Evolutionary conservation across 2,329 filamentous ascomycete genomes (phyloP).

Genomic region (Colletotrichum sansevieriae): DNA sequence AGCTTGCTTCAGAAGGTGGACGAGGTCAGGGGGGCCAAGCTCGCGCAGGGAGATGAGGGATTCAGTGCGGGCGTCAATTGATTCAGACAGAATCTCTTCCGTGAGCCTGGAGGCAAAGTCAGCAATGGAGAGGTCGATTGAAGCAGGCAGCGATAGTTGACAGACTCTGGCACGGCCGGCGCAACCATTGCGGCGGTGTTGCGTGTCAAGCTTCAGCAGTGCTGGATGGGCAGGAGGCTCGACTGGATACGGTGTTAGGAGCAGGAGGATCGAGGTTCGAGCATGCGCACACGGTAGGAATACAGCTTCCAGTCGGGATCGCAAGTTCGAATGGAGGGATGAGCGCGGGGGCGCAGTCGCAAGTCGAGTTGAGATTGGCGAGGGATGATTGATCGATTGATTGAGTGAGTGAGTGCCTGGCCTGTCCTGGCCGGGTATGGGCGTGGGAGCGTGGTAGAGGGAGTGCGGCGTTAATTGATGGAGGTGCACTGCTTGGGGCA

Average conservation of each 20-base stretch:
- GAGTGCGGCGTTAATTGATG: conserved; percentile 24
- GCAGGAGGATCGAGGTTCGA: background rate
- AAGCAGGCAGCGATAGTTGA: conserved; percentile 41
- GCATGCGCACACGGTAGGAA: conserved; percentile 23
- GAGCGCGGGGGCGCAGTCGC: conserved; percentile 19
- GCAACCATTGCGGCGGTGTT: conserved; percentile 70
- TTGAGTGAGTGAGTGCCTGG: conserved; percentile 1
- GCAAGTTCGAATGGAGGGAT: conserved; percentile 28
- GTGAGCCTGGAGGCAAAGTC: conserved; percentile 75
- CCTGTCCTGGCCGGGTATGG: conserved; percentile 15
- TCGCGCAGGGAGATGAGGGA: conserved; percentile 87
- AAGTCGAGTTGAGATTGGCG: conserved; percentile 30
- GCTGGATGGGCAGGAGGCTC: conserved; percentile 12
- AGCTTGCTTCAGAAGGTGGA: conserved; percentile 88
- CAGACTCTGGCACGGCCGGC: conserved; percentile 82
- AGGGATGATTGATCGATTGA: conserved; percentile 30
- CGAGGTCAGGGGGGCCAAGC: conserved; percentile 93
- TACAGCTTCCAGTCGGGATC: background rate
- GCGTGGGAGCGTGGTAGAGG: conserved; percentile 11
- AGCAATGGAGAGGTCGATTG: conserved; percentile 39
- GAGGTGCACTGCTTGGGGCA: conserved; percentile 15
- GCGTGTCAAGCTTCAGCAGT: conserved; percentile 26
- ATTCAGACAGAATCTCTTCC: conserved; percentile 92
- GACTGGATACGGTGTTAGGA: conserved; percentile 33
- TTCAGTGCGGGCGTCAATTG: conserved; percentile 93